Percentiles rank a stretch among this genome's conserved stretches.
Conservation (phyloP, 2,329 filamentous ascomycete species). For the Zasmidium citrigriseum region DNA sequence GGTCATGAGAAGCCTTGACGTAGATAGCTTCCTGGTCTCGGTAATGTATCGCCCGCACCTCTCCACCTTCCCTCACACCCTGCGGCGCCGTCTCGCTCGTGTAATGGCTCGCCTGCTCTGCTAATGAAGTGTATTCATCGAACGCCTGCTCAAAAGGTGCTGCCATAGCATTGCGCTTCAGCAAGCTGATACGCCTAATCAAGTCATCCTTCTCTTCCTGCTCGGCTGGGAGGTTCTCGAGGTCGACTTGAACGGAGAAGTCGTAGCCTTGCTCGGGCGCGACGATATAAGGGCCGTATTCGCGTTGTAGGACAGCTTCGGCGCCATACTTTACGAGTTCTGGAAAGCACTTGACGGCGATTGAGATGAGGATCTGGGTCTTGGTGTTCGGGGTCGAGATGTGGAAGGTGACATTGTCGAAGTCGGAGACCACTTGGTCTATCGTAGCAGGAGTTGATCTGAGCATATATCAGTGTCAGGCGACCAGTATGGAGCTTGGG, state of each 20-base stretch:
- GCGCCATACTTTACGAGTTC: slow-evolving; percentile 94
- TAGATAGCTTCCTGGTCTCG: slow-evolving; percentile 98
- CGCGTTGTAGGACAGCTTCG: slow-evolving; percentile 83
- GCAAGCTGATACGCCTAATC: slow-evolving; percentile 79
- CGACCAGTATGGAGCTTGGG: slow-evolving; percentile 1
- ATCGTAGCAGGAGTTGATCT: slow-evolving; percentile 86
- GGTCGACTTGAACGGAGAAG: slow-evolving; percentile 88
- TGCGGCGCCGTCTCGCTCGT: slow-evolving; percentile 93
- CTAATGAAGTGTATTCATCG: slow-evolving; percentile 82
- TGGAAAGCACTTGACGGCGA: slow-evolving; percentile 90
- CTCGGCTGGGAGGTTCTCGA: slow-evolving; percentile 80
- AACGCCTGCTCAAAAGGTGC: slow-evolving; percentile 98
- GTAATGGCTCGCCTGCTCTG: slow-evolving; percentile 87
- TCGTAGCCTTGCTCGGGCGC: slow-evolving; percentile 88
- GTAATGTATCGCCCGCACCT: slow-evolving; percentile 96
- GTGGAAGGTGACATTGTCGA: slow-evolving; percentile 98
- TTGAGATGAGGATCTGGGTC: slow-evolving; percentile 90
- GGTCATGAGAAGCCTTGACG: slow-evolving; percentile 94
- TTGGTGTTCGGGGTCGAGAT: slow-evolving; percentile 95
- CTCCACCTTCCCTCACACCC: slow-evolving; percentile 82
- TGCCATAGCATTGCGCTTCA: slow-evolving; percentile 99
- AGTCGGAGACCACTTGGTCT: slow-evolving; percentile 98
- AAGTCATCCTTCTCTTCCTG: slow-evolving; percentile 86
- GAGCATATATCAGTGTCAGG: slow-evolving; percentile 34
- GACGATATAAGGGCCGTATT: slow-evolving; percentile 92